These are phyloP conservation scores for Miamiensis avidus DNA, from an alignment of 169 alveolate species.

Conservation along the genomic window DNA sequence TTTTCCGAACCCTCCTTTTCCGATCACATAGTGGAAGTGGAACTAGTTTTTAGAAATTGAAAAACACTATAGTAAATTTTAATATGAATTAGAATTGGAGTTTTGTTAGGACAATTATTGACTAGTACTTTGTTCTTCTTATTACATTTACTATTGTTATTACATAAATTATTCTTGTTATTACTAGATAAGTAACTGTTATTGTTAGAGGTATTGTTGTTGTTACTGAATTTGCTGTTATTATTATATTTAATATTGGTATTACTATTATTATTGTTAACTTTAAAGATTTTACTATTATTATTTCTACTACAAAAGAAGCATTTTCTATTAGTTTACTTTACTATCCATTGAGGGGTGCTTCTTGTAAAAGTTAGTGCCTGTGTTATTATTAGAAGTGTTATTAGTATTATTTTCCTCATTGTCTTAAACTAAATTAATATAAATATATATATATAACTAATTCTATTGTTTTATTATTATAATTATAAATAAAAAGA, in stretches of 20 bases:
- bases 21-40: slow-evolving; percentile 56
- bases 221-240: not conserved
- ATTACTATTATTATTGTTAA: not conserved
- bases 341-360: no score
- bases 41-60: slow-evolving; percentile 52
- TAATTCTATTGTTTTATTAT: no score
- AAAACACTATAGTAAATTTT: not conserved
- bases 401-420: no score
- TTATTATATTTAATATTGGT: not conserved
- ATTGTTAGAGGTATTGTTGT: not conserved
- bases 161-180: not conserved
- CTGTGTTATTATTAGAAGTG: no score
- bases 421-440: no score
- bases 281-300: no score
- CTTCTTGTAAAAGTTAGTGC: no score
- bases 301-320: not conserved
- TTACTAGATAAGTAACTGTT: not conserved
- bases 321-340: no score
- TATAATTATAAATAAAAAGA: no score
- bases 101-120: not conserved
- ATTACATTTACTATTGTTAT: not conserved
- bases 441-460: no score
- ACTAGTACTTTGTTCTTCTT: not conserved
- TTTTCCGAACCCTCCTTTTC: slow-evolving; percentile 57
- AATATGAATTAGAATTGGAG: not conserved